Base-by-base conservation (phyloP, 306 rosid species). In the Quercus engelmannii region DNA sequence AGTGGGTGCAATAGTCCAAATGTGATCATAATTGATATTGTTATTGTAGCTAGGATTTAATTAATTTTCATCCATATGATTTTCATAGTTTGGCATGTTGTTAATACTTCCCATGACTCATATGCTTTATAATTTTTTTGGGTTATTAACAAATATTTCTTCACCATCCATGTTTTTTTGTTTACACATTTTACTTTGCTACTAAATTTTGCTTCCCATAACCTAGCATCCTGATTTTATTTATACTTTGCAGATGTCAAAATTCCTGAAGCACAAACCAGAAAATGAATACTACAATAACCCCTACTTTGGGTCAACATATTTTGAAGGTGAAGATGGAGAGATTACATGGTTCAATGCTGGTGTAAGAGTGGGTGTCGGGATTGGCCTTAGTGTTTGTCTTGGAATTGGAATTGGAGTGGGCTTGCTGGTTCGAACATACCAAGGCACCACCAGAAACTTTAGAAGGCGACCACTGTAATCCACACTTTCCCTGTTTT, bases 311-410 rank as follows among this genome's bases (percentile, higher is more conserved):
- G 79, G 92, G 79, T 77, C 90, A 74, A 81, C 78, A 19, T 90
- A 88, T n/a, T 73, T 76, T 5, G 95, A 89, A 6, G 89, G 89
- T 0, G 98, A 93, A 82, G 94, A 91, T 59, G 97, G 91, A 80
- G 94, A 93, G 75, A 93, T 91, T 71, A 87, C 97, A 63, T 93
- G 92, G 94, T 93, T 93, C 74, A 91, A 90, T 67, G 92, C 98
- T 11, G 94, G 97, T 61, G 94, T 91, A 33, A 87, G 94, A 78
- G 91, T 89, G 0, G 94, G 92, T 21, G 94, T 93, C 41, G 97
- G 97, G 23, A 91, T 93, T 69, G 94, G 98, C 79, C 89, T 91
- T 30, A 88, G 98, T 78, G 79, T 93, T n/a, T 93, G 97, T 69
- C 85, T 93, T 31, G 97, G 97, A 75, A 59, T 93, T 38, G 97